phyloP scores from a whole-genome alignment of 2,329 filamentous ascomycete species.

The Talaromyces sp. region DNA sequence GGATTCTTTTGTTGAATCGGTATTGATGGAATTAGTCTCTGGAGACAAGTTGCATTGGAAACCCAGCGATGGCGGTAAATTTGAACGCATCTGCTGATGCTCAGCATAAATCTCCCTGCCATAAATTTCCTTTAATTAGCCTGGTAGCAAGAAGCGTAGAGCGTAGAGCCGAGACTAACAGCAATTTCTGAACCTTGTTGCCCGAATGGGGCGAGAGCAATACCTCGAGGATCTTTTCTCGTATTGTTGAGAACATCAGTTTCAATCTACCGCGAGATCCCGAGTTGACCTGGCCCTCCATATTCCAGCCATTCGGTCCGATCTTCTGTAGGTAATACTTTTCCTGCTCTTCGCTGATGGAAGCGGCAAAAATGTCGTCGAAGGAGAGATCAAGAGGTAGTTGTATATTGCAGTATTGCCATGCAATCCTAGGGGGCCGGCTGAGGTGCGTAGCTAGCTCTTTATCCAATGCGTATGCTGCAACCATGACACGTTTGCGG shows the following conservation, averaged over 20 bases:
- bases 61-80: neutral
- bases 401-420: constrained; percentile 29
- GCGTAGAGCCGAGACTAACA: neutral
- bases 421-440: constrained; percentile 35
- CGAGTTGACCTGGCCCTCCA: neutral
- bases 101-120: neutral
- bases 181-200: neutral
- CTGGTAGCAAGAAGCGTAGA: neutral
- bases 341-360: neutral
- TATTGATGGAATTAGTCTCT: neutral
- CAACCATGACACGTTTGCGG: constrained; percentile 28
- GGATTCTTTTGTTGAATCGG: neutral
- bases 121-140: neutral
- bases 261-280: neutral
- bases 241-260: neutral
- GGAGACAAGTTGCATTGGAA: neutral
- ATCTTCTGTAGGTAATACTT: neutral
- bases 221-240: constrained; percentile 6
- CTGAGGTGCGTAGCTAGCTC: constrained; percentile 39
- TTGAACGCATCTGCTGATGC: neutral
- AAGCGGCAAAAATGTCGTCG: neutral
- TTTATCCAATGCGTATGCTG: constrained; percentile 37
- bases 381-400: constrained; percentile 16
- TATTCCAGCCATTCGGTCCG: constrained; percentile 6
- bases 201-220: constrained; percentile 1